These are phyloP conservation scores for Didymella glomerata DNA, from an alignment of 2,329 filamentous ascomycete genomes.

Conservation along the genomic window DNA sequence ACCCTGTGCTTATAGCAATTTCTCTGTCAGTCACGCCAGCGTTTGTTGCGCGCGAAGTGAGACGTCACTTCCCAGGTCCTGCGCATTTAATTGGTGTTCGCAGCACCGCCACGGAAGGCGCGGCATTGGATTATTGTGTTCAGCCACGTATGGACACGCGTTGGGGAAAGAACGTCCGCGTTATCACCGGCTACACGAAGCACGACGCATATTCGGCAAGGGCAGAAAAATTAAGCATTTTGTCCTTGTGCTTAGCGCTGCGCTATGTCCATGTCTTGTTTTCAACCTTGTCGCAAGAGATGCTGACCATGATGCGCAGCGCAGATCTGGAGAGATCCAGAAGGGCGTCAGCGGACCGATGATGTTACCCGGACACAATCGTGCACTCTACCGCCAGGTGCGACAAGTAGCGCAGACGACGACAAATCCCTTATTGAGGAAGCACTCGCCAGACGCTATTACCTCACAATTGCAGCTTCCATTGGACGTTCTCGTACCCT, in stretches of 20 bases:
- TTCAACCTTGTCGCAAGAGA: background rate
- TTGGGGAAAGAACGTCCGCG: conserved; percentile 1
- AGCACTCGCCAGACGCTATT: background rate
- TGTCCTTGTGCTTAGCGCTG: background rate
- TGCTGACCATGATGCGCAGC: background rate
- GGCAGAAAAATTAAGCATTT: background rate
- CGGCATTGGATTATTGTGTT: conserved; percentile 8
- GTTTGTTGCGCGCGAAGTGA: conserved; percentile 14
- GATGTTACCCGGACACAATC: background rate
- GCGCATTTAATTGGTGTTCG: conserved; percentile 7
- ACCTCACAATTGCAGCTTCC: background rate
- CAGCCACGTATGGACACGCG: conserved; percentile 2
- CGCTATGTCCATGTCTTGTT: background rate
- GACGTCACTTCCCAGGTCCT: conserved; percentile 15
- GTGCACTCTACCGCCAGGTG: background rate
- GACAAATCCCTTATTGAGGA: background rate
- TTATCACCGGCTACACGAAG: background rate
- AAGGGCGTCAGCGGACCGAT: background rate
- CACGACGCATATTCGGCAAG: conserved; percentile 1
- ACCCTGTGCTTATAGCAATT: conserved; percentile 16
- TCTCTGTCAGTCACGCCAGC: conserved; percentile 17
- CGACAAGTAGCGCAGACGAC: background rate
- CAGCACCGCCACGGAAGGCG: conserved; percentile 12
- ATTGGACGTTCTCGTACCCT: background rate
- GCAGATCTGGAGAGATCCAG: background rate